Conservation (phyloP, 257 asterid genomes). For the Solanum piurae region DNA sequence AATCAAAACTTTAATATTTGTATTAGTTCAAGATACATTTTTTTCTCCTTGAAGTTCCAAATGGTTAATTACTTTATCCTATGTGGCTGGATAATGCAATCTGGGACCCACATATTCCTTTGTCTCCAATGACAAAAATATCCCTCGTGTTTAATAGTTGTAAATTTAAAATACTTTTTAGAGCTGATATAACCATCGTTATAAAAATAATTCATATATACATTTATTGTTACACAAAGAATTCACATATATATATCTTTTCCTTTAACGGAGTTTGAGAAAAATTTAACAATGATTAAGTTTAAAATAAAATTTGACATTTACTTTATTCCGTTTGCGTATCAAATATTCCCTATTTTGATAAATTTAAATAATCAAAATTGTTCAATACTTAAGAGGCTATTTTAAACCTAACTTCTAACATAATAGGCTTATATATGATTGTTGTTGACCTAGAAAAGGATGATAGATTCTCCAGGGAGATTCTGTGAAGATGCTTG, state of each 20-base stretch:
- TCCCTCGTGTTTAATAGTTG: background rate
- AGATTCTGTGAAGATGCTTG: background rate
- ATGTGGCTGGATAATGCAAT: background rate
- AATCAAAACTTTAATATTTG: no score
- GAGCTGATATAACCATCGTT: no score
- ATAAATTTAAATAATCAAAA: background rate
- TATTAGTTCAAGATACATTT: background rate
- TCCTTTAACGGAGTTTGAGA: background rate
- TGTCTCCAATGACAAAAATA: background rate
- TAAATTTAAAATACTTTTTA: background rate
- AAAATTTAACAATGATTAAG: background rate
- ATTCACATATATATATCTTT: no score
- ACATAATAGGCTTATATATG: background rate
- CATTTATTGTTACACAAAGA: no score
- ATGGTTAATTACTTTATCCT: background rate
- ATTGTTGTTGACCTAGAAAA: background rate
- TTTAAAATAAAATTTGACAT: background rate
- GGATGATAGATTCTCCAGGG: no score
- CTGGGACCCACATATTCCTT: background rate
- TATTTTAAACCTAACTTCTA: background rate
- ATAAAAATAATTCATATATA: no score
- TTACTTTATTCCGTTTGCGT: background rate
- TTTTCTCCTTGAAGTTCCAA: background rate
- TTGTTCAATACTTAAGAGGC: background rate
- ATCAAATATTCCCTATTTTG: background rate